Evolutionary conservation across 805 yeast genomes (phyloP).

Genomic region (Clavispora vitiphila): DNA sequence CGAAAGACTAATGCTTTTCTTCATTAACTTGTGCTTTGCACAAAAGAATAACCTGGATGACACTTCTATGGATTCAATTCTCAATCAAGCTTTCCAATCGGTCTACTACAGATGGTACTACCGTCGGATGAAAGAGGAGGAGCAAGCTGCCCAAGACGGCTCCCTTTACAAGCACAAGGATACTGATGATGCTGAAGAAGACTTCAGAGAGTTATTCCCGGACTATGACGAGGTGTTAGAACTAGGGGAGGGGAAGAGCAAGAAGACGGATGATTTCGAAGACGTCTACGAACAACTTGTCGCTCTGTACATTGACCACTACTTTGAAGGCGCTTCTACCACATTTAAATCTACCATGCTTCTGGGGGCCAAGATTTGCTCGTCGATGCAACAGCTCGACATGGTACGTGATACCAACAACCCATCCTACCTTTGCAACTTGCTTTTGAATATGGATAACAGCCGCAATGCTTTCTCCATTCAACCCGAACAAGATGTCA

Average conservation of each 20-base stretch:
- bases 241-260: constrained; percentile 8
- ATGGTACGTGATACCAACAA: constrained; percentile 11
- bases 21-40: constrained; percentile 39
- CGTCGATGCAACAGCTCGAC: constrained; percentile 6
- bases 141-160: constrained; percentile 53
- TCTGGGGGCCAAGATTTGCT: constrained; percentile 11
- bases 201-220: constrained; percentile 77
- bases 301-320: constrained; percentile 41
- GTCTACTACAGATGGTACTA: constrained; percentile 80
- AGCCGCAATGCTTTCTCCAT: constrained; percentile 16
- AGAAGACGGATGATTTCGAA: constrained; percentile 30
- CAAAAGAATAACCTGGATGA: constrained; percentile 16
- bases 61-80: constrained; percentile 10
- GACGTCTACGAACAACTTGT: constrained; percentile 48
- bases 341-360: constrained; percentile 6
- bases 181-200: constrained; percentile 70
- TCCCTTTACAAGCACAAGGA: constrained; percentile 65
- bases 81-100: constrained; percentile 48
- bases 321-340: constrained; percentile 17
- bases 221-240: constrained; percentile 70
- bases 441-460: constrained; percentile 17
- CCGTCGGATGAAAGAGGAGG: constrained; percentile 61
- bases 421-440: constrained; percentile 18
- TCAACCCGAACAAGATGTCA: constrained; percentile 20
- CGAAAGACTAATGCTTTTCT: constrained; percentile 48